Base-by-base conservation (phyloP, 305 asterid genomes). In the Fraxinus latifolia region DNA sequence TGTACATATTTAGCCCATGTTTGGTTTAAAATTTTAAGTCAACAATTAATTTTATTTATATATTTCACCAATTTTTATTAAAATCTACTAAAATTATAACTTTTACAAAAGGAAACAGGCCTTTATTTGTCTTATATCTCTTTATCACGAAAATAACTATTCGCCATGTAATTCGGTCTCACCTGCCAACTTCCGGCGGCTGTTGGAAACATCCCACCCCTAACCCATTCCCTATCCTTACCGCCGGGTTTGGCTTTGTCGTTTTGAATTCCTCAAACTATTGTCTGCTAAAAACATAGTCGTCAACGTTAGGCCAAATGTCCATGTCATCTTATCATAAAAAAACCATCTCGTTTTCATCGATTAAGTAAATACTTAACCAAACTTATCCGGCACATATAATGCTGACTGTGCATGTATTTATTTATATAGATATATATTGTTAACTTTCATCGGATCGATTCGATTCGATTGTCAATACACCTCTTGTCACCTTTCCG, bases 141-240 rank as follows among this genome's bases (percentile, higher is more conserved):
- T 36, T 36, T 8, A 37, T 39, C 47, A 39, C 3, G 33, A 47
- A 5, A 25, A 34, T 34, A 55, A 0, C 19, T 36, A 73, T 44
- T 78, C 27, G 36, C 21, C 85, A 71, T 71, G 83, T 58, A 87
- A 74, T 70, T 33, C 31, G 50, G 70, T 80, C 78, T 7, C 17
- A 82, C 67, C 23, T 79, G 87, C 87, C 87, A 87, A 84, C 87
- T 55, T 36, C 47, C 84, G 86, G 87, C 86, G 86, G 87, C 83
- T 42, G 27, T 60, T 84, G 81, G n/a, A 36, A 36, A 67, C n/a
- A 19, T 44, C 55, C 17, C n/a, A 42, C n/a, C 6, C 58, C 19
- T 9, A 9, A 39, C 19, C 58, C 55, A 15, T 29, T 3, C 29
- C 23, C 53, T 17, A 44, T 44, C 55, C 53, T 29, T 19, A 21